Base-by-base conservation (phyloP, 2,329 filamentous ascomycete genomes). In the Beauveria scarabaeidicola region DNA sequence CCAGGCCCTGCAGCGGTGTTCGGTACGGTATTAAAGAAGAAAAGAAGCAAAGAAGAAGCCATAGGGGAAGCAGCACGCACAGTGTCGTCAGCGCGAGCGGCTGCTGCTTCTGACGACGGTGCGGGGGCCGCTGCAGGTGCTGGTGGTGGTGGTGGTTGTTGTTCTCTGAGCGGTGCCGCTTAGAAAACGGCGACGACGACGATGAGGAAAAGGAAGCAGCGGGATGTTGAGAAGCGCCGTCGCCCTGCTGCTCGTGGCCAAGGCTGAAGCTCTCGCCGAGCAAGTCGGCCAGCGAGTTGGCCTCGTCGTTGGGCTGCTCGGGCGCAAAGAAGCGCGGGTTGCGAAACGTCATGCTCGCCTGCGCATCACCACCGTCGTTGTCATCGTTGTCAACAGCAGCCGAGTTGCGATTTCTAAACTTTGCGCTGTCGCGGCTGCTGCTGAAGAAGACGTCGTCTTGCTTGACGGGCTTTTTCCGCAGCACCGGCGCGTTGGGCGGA, bases 281-380 rank as follows among this genome's bases (percentile, higher is more conserved):
- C 19, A 80, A 63, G 32, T 79, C 77, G 0, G 77, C 76, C 59
- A 81, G 59, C 1, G 72, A 70, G 59, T 73, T 76, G 3, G 76
- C 69, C 51, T 78, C 76, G 46, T 78, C 77, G 47, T 72, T 72
- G 32, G 32, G 32, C 7, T 72, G 67, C 13, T 72, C 65, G 1
- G 77, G 74, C 4, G 83, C 82, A 69, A 85, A 86, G 71, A 85
- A 82, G n/a, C 72, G 81, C 2, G 83, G 84, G 51, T 83, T 81
- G 61, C 83, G 79, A 57, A 87, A 85, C 36, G 79, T 72, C 40
- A 75, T 75, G 3, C 61, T 36, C 32, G 32, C 32, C 32, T 15
- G 32, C 13, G 32, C 13, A 5, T 27, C 25, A 8, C 8, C 25
- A 1, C 15, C 11, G 13, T 36, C 13, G 5, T 15, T 15, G 10